Conservation (phyloP, 1,284 basidiomycete genomes). For the Inonotus hispidus region DNA sequence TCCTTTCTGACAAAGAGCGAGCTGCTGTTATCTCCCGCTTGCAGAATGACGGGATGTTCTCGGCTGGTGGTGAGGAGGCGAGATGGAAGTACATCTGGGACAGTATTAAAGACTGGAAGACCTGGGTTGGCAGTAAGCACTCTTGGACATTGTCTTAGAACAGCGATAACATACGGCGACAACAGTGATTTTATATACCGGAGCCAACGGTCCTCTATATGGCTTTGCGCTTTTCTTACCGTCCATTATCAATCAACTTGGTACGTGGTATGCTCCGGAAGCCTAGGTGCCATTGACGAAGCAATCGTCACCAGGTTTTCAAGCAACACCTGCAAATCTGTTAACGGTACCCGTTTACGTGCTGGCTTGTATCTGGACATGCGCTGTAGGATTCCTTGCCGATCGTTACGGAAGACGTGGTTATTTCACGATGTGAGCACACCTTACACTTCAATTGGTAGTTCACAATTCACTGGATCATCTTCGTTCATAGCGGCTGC, state of each 20-base stretch:
- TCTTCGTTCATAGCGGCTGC: constrained; percentile 24
- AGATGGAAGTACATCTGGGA: constrained; percentile 55
- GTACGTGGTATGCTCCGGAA: constrained; percentile 14
- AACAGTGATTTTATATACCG: constrained; percentile 52
- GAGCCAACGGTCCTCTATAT: constrained; percentile 61
- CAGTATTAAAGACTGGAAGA: constrained; percentile 68
- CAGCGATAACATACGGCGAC: not conserved
- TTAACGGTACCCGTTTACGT: constrained; percentile 66
- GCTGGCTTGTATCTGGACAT: constrained; percentile 60
- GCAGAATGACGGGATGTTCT: constrained; percentile 66
- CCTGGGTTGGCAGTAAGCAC: constrained; percentile 50
- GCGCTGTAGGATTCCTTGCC: constrained; percentile 54
- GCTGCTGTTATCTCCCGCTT: constrained; percentile 49
- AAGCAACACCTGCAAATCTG: constrained; percentile 66
- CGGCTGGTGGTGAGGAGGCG: constrained; percentile 63
- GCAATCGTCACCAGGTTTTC: constrained; percentile 42
- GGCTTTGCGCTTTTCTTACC: constrained; percentile 72
- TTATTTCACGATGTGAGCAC: constrained; percentile 54
- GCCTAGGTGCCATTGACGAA: not conserved
- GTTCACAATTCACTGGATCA: not conserved
- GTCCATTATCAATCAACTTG: constrained; percentile 61
- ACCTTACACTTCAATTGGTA: not conserved
- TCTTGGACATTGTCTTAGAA: not conserved
- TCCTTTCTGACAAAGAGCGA: constrained; percentile 33
- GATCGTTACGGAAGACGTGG: constrained; percentile 57